Percentiles rank a stretch among this genome's conserved stretches.
Evolutionary conservation across 1,284 basidiomycete genomes (phyloP).

Genomic region (Cutaneotrichosporon dermatis): DNA sequence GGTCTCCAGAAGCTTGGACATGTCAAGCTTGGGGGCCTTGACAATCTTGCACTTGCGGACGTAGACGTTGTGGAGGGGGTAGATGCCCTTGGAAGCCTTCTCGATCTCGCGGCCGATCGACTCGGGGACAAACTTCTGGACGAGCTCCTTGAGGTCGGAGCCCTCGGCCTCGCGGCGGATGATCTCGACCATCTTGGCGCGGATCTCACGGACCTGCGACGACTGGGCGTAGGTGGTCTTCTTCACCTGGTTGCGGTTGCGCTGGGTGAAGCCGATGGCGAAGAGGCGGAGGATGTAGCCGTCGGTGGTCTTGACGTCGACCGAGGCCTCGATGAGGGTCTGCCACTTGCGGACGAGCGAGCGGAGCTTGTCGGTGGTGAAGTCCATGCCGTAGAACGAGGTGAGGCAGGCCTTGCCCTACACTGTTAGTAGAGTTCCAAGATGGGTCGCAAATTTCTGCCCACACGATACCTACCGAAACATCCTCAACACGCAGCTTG

Average conservation of each 20-base stretch:
- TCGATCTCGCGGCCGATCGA: slow-evolving; percentile 99
- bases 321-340: slow-evolving; percentile 95
- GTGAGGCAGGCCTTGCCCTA: slow-evolving; percentile 99
- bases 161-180: slow-evolving; percentile 94
- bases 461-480: slow-evolving; percentile 50
- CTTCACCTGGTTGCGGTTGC: slow-evolving; percentile 91
- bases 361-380: slow-evolving; percentile 99
- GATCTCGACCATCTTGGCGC: slow-evolving; percentile 99
- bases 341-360: slow-evolving; percentile 99
- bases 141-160: slow-evolving; percentile 95
- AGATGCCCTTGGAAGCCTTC: slow-evolving; percentile 68
- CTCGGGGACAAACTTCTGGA: slow-evolving; percentile 98
- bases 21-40: slow-evolving; percentile 95
- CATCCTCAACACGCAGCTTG: slow-evolving; percentile 93
- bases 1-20: slow-evolving; percentile 89
- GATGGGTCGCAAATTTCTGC: too few relatives aligned
- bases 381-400: slow-evolving; percentile 99
- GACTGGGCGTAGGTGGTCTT: slow-evolving; percentile 99
- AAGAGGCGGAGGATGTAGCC: slow-evolving; percentile 99
- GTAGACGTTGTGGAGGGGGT: slow-evolving; percentile 64
- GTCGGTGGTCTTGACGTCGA: slow-evolving; percentile 98
- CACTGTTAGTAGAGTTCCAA: neutral
- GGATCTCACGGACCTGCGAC: slow-evolving; percentile 92
- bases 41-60: slow-evolving; percentile 95
- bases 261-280: slow-evolving; percentile 98